phyloP scores from a whole-genome alignment of 169 alveolate species.

The Cystoisospora suis region DNA sequence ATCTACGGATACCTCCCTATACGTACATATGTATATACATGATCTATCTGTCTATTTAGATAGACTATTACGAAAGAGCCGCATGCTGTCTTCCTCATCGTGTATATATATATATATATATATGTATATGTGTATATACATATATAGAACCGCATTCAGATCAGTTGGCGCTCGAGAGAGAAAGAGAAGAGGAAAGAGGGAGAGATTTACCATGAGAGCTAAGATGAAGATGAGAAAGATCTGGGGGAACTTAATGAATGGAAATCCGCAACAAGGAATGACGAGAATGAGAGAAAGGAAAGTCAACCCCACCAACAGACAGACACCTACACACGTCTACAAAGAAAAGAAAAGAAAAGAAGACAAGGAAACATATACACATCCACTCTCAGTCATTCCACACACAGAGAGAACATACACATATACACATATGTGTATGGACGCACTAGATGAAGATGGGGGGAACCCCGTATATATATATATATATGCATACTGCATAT shows the following conservation, averaged over 20 bases:
- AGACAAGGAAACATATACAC: not conserved
- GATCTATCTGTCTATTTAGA: not conserved
- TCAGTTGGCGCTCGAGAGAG: conserved; percentile 91
- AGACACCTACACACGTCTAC: not conserved
- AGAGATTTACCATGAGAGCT: conserved; percentile 71
- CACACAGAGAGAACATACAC: not conserved
- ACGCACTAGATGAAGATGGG: not conserved
- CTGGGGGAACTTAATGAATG: not conserved
- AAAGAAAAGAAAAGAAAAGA: not conserved
- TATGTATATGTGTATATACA: not conserved
- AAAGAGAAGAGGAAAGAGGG: conserved; percentile 91
- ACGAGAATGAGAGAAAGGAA: conserved; percentile 1
- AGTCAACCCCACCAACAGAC: not conserved
- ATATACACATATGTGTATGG: not conserved
- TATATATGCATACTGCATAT: not conserved
- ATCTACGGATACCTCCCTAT: not conserved
- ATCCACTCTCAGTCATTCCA: not conserved
- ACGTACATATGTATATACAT: not conserved
- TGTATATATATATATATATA: too few relatives aligned
- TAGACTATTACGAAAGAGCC: not conserved
- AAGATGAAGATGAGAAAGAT: conserved; percentile 22
- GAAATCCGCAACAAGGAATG: conserved; percentile 20
- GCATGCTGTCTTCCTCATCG: not conserved
- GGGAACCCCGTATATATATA: not conserved
- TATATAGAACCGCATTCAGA: conserved; percentile 63